A percentile compares a stretch with the other conserved stretches of the same genome.
phyloP scores from a whole-genome alignment of 108 stramenopile genomes.

The Skeletonema menzelii region DNA sequence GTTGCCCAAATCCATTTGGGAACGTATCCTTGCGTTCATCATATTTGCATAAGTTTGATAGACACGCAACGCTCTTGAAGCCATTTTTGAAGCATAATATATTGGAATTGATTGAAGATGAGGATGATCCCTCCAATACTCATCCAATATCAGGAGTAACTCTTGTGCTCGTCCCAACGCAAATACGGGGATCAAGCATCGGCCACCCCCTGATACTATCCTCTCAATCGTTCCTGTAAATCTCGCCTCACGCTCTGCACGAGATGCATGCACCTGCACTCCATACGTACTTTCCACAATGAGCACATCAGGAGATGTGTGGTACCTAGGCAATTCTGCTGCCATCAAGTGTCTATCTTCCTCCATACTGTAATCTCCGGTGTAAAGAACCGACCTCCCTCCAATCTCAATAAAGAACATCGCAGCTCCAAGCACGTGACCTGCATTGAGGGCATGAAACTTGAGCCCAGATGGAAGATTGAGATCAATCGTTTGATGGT shows the following conservation, averaged over 20 bases:
- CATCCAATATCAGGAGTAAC: slow-evolving; percentile 96
- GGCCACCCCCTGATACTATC: slow-evolving; percentile 89
- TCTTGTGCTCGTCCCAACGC: slow-evolving; percentile 98
- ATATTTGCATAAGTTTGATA: slow-evolving; percentile 99
- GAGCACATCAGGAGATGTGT: slow-evolving; percentile 89
- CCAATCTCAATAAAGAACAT: slow-evolving; percentile 98
- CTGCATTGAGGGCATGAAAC: slow-evolving; percentile 96
- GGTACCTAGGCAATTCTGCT: slow-evolving; percentile 88
- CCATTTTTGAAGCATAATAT: slow-evolving; percentile 94
- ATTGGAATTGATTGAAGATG: slow-evolving; percentile 94
- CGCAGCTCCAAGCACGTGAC: slow-evolving; percentile 98
- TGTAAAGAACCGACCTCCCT: slow-evolving; percentile 93
- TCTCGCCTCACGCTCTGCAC: slow-evolving; percentile 91
- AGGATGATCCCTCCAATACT: slow-evolving; percentile 96
- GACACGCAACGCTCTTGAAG: slow-evolving; percentile 90
- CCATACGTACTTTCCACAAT: slow-evolving; percentile 98
- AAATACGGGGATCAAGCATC: slow-evolving; percentile 97
- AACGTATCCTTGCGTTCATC: slow-evolving; percentile 96
- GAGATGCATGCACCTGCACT: slow-evolving; percentile 89
- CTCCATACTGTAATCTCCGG: slow-evolving; percentile 98
- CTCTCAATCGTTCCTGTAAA: slow-evolving; percentile 91
- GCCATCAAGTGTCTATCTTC: slow-evolving; percentile 97
- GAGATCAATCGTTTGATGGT: slow-evolving; percentile 90
- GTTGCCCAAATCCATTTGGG: slow-evolving; percentile 94
- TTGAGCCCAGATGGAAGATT: slow-evolving; percentile 73